Percentiles rank a stretch among this genome's conserved stretches.
Conservation (phyloP, 1,284 basidiomycete species). For the Cutaneotrichosporon arboriforme region DNA sequence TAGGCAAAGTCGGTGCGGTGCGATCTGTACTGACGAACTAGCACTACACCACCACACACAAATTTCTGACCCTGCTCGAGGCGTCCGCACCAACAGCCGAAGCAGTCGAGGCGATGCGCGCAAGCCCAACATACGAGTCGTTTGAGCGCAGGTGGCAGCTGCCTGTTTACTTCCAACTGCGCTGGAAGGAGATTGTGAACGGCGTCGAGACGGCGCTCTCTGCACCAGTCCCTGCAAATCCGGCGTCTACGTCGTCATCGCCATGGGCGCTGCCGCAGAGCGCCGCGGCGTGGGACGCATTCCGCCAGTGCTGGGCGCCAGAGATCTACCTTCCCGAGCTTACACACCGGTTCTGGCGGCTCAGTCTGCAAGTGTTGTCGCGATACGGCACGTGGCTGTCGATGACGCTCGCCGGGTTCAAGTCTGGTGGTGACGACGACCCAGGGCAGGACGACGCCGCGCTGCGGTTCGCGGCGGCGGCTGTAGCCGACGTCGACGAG, state of each 20-base stretch:
- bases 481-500: constrained; percentile 33
- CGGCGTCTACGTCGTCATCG: neutral
- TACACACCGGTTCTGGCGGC: constrained; percentile 74
- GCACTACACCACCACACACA: constrained; percentile 78
- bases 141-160: constrained; percentile 91
- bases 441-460: constrained; percentile 55
- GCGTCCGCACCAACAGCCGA: constrained; percentile 69
- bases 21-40: constrained; percentile 31
- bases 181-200: constrained; percentile 90
- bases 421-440: constrained; percentile 45
- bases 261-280: constrained; percentile 54
- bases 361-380: constrained; percentile 76
- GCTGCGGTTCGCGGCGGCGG: constrained; percentile 28
- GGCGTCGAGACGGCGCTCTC: constrained; percentile 64
- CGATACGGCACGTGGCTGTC: constrained; percentile 72
- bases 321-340: constrained; percentile 78
- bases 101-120: constrained; percentile 64
- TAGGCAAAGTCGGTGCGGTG: constrained; percentile 45
- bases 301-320: constrained; percentile 73
- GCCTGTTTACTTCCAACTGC: constrained; percentile 91
- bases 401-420: constrained; percentile 38
- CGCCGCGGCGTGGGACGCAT: constrained; percentile 63
- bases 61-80: constrained; percentile 80
- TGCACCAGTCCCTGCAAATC: neutral
- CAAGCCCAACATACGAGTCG: constrained; percentile 61